phyloP scores from a whole-genome alignment of 2,329 filamentous ascomycete species.

The Aspergillus sojae region DNA sequence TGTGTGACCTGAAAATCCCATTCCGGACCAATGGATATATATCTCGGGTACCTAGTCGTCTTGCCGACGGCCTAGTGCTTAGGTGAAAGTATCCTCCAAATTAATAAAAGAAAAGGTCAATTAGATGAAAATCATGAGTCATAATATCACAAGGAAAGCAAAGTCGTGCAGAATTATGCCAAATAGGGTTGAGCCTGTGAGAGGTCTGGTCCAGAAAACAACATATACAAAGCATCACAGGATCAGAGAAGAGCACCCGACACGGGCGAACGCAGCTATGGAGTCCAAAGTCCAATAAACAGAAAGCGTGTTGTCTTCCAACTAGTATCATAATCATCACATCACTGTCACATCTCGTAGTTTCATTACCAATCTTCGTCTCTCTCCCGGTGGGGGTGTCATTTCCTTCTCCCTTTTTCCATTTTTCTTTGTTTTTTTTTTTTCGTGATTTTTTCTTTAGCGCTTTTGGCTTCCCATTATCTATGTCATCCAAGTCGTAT shows the following conservation, averaged over 20 bases:
- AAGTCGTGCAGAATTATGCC: background rate
- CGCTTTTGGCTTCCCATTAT: background rate
- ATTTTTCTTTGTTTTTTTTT: background rate
- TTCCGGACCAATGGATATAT: background rate
- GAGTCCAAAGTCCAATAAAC: background rate
- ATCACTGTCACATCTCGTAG: background rate
- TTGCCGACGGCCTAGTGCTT: no score
- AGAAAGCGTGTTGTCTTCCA: background rate
- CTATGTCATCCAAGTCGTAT: conserved; percentile 4
- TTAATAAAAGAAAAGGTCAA: background rate
- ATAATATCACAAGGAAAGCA: background rate
- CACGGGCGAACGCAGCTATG: background rate
- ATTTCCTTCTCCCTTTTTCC: background rate
- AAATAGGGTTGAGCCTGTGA: background rate
- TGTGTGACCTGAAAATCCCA: background rate
- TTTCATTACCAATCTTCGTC: background rate
- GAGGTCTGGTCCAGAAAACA: background rate
- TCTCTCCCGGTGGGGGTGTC: background rate
- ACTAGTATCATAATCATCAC: conserved; percentile 3
- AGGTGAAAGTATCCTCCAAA: no score
- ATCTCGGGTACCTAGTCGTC: no score
- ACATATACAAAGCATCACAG: background rate
- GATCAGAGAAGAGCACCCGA: background rate
- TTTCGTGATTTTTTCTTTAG: background rate
- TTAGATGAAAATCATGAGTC: background rate